A percentile compares a stretch with the other conserved stretches of the same genome.
These are phyloP conservation scores for Yarrowia sp. DNA, from an alignment of 805 yeast genomes.

Conservation along the genomic window DNA sequence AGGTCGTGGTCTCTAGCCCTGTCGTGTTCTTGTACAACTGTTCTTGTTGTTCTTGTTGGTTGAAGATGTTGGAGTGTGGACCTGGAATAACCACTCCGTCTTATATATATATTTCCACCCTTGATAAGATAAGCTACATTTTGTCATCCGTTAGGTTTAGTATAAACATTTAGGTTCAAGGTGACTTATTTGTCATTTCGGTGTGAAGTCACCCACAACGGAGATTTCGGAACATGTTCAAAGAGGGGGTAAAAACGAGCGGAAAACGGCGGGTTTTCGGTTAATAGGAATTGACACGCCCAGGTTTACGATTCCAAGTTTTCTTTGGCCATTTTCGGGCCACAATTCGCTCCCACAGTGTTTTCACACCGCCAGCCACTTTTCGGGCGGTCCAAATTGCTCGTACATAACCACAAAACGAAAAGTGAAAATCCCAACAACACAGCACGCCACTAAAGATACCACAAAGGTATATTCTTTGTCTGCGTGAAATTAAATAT, in stretches of 20 bases:
- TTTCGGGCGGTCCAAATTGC: conserved; percentile 38
- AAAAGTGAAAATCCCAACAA: conserved; percentile 38
- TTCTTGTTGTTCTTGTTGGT: conserved; percentile 11
- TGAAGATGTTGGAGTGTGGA: conserved; percentile 5
- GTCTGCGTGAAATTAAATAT: conserved; percentile 34
- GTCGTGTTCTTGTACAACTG: no score
- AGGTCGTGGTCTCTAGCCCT: no score
- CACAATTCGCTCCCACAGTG: not conserved
- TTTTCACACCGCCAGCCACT: conserved; percentile 19
- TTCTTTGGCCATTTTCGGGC: not conserved
- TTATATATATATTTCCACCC: conserved; percentile 34
- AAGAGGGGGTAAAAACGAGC: not conserved
- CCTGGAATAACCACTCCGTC: conserved; percentile 11
- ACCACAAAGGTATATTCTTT: conserved; percentile 38
- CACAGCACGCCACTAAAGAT: conserved; percentile 39
- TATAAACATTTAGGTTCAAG: conserved; percentile 16
- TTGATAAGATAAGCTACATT: conserved; percentile 39
- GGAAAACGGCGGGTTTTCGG: not conserved
- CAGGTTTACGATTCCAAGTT: not conserved
- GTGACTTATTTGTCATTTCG: conserved; percentile 37
- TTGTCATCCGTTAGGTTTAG: conserved; percentile 33
- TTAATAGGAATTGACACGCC: not conserved
- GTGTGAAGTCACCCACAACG: conserved; percentile 12
- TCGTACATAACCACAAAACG: conserved; percentile 38
- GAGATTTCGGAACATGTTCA: conserved; percentile 14